Conservation (phyloP, 2,329 filamentous ascomycete genomes). For the Didymella lethalis region DNA sequence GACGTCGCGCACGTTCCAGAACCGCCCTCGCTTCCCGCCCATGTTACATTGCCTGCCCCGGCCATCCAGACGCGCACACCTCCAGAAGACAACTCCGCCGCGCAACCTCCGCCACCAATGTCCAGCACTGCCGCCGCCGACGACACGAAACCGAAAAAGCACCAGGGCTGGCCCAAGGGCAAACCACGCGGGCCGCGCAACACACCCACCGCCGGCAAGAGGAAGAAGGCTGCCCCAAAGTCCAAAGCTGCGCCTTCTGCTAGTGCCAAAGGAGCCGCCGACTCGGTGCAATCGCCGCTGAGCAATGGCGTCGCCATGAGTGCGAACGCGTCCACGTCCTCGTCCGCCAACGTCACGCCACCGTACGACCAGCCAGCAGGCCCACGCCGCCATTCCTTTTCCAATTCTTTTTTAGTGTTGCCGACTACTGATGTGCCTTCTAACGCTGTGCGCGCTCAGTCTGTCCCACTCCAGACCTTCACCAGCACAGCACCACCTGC, state of each 20-base stretch:
- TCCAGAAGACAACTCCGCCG: constrained; percentile 43
- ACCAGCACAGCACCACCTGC: constrained; percentile 25
- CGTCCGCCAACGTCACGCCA: constrained; percentile 16
- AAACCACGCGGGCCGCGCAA: constrained; percentile 54
- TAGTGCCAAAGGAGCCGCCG: constrained; percentile 26
- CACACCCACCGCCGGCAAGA: constrained; percentile 49
- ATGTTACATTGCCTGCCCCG: constrained; percentile 22
- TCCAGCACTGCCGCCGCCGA: constrained; percentile 4
- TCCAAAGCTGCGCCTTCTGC: constrained; percentile 37
- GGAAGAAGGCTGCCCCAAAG: constrained; percentile 51
- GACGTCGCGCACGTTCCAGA: constrained; percentile 29
- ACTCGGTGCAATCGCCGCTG: constrained; percentile 47
- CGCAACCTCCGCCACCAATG: constrained; percentile 24
- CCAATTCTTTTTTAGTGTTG: constrained; percentile 23
- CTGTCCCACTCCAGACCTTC: constrained; percentile 41
- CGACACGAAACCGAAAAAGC: constrained; percentile 42
- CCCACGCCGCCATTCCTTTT: constrained; percentile 41
- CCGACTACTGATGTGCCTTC: constrained; percentile 12
- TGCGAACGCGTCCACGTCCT: constrained; percentile 18
- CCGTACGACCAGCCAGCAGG: constrained; percentile 20
- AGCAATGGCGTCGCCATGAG: constrained; percentile 40
- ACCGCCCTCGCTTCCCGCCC: constrained; percentile 20
- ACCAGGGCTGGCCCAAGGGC: constrained; percentile 57
- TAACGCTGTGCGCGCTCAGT: constrained; percentile 36
- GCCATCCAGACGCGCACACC: constrained; percentile 52